phyloP scores from a whole-genome alignment of 306 rosid genomes.

The Cicer arietinum region DNA sequence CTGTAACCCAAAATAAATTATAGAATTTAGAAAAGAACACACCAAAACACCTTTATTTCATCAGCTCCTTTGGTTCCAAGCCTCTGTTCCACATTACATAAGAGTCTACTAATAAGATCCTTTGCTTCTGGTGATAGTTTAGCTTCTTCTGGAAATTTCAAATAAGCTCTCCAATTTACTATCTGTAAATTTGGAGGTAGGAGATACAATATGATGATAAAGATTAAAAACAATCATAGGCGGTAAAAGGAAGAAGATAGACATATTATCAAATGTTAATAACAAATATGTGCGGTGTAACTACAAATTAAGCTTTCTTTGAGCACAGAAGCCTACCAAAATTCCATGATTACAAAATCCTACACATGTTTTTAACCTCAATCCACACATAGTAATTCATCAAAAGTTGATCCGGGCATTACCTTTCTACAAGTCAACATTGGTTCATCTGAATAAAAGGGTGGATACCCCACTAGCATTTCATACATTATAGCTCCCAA shows the following conservation, averaged over 20 bases:
- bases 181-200: constrained; percentile 65
- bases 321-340: constrained; percentile 14
- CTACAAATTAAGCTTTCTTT: constrained; percentile 17
- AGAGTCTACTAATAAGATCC: constrained; percentile 84
- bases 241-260: constrained; percentile 9
- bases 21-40: constrained; percentile 63
- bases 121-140: constrained; percentile 88
- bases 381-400: constrained; percentile 21
- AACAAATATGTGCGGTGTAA: not conserved
- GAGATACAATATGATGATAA: constrained; percentile 31
- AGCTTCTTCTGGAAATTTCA: constrained; percentile 99
- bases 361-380: constrained; percentile 21
- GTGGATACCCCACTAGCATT: constrained; percentile 99
- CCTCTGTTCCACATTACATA: constrained; percentile 95
- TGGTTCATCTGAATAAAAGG: constrained; percentile 97
- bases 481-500: constrained; percentile 98
- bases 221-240: constrained; percentile 9
- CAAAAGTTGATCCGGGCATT: constrained; percentile 41
- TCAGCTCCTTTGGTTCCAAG: constrained; percentile 97
- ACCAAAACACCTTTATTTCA: constrained; percentile 97
- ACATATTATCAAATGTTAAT: constrained; percentile 5
- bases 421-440: constrained; percentile 99
- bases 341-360: constrained; percentile 31
- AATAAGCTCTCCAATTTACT: constrained; percentile 94
- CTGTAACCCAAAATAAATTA: constrained; percentile 39